Evolutionary conservation across 345 rosid genomes (phyloP), one percentile per base, ranked within the genome.

Genomic region (Syzygium oleosum): DNA sequence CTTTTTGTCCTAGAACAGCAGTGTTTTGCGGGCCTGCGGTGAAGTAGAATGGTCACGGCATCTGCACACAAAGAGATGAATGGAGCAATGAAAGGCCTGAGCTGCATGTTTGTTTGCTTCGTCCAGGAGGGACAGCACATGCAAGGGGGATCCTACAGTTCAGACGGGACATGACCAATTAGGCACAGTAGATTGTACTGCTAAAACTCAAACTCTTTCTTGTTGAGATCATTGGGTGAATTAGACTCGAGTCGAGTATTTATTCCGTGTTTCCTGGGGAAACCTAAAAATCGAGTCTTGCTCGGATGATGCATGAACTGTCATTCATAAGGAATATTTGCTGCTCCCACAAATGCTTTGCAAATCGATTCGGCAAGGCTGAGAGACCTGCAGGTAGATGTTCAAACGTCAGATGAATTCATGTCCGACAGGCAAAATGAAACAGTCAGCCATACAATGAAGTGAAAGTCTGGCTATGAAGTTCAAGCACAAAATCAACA

Each of bases 121-220:
- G 83, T 73, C 83, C 83, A 38, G 38, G 21, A 73, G 83, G 83
- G 83, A 43, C 83, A 21, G 83, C 49, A 38, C 83, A 73, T 73
- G 49, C 49, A 38, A 73, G 6, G 49, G 49, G 5, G 49, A 73
- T 73, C 49, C 46, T 2, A 10, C 49, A 38, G 25, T 38, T 38
- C 83, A 38, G 49, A 27, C 6, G 83, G 49, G 83, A 11, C 49
- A 38, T 19, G 80, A 73, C 38, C 14, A 38, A 38, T 31, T 34
- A 19, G 14, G 80, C 80, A 73, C 49, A 9, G 19, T 19, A 73
- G 49, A 22, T 4, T 73, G 14, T 19, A 19, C 25, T 73, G 7
- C 49, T 2, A 34, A 73, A 73, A 19, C 80, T 34, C 80, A 34
- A 23, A 19, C 80, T 34, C 46, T 68, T 68, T 68, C 80, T 73